Evolutionary conservation across 352 stramenopile species (phyloP).

Genomic region (Globisporangium alternatum): DNA sequence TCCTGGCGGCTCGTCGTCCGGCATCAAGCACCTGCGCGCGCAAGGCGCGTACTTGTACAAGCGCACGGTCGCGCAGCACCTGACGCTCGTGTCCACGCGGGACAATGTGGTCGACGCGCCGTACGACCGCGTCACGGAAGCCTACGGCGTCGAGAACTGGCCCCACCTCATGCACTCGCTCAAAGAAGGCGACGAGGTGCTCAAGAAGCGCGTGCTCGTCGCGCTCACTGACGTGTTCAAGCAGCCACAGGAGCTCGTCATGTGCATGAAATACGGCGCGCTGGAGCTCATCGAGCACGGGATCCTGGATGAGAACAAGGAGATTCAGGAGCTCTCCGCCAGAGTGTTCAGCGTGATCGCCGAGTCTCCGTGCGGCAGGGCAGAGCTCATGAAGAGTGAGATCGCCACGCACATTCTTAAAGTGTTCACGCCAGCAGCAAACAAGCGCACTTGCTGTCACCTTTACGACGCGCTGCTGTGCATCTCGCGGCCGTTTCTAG

Average conservation of each 20-base stretch:
- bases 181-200: constrained; percentile 42
- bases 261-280: constrained; percentile 56
- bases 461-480: constrained; percentile 55
- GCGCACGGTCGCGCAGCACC: constrained; percentile 53
- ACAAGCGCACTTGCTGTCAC: constrained; percentile 29
- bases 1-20: constrained; percentile 3
- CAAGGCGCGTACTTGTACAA: constrained; percentile 64
- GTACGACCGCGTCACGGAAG: constrained; percentile 63
- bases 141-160: constrained; percentile 69
- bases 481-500: constrained; percentile 39
- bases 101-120: constrained; percentile 45
- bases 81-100: constrained; percentile 53
- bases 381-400: constrained; percentile 39
- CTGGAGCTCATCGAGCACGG: constrained; percentile 55
- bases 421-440: constrained; percentile 35
- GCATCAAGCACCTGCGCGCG: constrained; percentile 52
- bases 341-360: constrained; percentile 55
- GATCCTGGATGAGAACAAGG: constrained; percentile 27
- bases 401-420: constrained; percentile 34
- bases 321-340: constrained; percentile 53
- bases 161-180: constrained; percentile 63
- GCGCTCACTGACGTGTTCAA: constrained; percentile 52
- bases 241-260: constrained; percentile 54
- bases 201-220: constrained; percentile 49
- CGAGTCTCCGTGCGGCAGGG: constrained; percentile 36